Percentiles rank a stretch among this genome's conserved stretches.
phyloP scores from a whole-genome alignment of 75 land plant genomes.

The Isoetes taiwanensis region DNA sequence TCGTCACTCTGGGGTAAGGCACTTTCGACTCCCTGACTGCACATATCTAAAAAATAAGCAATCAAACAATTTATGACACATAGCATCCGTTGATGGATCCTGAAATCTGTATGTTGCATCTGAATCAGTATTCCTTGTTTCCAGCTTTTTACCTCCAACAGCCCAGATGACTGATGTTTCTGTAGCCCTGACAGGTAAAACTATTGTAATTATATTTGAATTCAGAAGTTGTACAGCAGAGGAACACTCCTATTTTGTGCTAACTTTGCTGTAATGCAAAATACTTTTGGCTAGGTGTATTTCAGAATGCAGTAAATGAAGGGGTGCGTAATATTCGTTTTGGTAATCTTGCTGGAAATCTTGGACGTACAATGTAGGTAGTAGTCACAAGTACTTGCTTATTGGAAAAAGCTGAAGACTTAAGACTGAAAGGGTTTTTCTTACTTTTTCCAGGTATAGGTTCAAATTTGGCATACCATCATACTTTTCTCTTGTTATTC shows the following conservation, averaged over 20 bases:
- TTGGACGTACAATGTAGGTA: constrained; percentile 85
- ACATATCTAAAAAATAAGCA: neutral
- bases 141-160: constrained; percentile 86
- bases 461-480: constrained; percentile 94
- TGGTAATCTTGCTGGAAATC: constrained; percentile 80
- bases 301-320: constrained; percentile 67
- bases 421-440: neutral
- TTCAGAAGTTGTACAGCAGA: neutral
- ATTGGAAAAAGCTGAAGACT: neutral
- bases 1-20: constrained; percentile 85
- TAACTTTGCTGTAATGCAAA: neutral
- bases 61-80: too few species aligned
- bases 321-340: constrained; percentile 85
- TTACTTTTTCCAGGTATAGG: constrained; percentile 53
- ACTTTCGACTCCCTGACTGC: neutral
- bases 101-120: neutral
- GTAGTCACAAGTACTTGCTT: neutral
- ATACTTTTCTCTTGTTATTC: constrained; percentile 92
- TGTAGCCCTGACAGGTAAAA: constrained; percentile 89
- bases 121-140: neutral
- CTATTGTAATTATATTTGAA: neutral
- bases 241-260: neutral
- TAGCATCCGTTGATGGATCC: too few species aligned
- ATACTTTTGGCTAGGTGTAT: constrained; percentile 45
- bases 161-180: constrained; percentile 73